Percentiles rank a stretch among this genome's conserved stretches.
These are phyloP conservation scores for Pseudogymnoascus sp. DNA, from an alignment of 2,329 filamentous ascomycete species.

Conservation along the genomic window DNA sequence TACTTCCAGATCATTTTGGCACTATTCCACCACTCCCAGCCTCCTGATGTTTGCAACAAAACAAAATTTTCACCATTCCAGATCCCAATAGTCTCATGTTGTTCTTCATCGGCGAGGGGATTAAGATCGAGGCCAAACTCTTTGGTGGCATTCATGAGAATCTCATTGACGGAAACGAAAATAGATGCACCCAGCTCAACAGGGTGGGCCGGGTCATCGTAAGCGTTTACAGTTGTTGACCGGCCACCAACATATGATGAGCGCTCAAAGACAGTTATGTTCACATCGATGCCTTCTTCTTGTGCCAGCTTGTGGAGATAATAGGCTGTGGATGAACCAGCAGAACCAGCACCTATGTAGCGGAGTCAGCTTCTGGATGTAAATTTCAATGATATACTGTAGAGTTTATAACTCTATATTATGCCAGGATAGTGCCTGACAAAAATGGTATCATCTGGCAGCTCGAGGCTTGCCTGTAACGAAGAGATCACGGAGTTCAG, in stretches of 20 bases:
- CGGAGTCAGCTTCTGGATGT: not conserved
- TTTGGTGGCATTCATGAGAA: constrained; percentile 64
- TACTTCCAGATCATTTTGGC: constrained; percentile 79
- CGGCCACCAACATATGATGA: constrained; percentile 72
- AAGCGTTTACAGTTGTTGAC: constrained; percentile 73
- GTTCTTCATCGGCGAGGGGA: constrained; percentile 33
- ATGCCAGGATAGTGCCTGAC: not conserved
- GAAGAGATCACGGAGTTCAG: not conserved
- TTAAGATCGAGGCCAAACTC: constrained; percentile 58
- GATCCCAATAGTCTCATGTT: constrained; percentile 53
- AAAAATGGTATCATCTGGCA: not conserved
- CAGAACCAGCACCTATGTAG: constrained; percentile 71
- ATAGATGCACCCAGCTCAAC: constrained; percentile 88
- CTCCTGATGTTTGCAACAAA: constrained; percentile 50
- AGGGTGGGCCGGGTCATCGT: constrained; percentile 54
- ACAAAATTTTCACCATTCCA: constrained; percentile 78
- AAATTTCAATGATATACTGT: not conserved
- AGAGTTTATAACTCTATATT: not conserved
- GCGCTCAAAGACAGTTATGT: constrained; percentile 85
- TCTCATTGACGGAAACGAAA: constrained; percentile 77
- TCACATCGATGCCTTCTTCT: constrained; percentile 47
- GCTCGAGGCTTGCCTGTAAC: not conserved
- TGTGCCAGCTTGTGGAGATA: constrained; percentile 65
- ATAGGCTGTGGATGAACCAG: constrained; percentile 79
- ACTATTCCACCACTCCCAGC: constrained; percentile 68